Evolutionary conservation across 176 grass and related monocot species (phyloP).

Genomic region (Poa pratensis): DNA sequence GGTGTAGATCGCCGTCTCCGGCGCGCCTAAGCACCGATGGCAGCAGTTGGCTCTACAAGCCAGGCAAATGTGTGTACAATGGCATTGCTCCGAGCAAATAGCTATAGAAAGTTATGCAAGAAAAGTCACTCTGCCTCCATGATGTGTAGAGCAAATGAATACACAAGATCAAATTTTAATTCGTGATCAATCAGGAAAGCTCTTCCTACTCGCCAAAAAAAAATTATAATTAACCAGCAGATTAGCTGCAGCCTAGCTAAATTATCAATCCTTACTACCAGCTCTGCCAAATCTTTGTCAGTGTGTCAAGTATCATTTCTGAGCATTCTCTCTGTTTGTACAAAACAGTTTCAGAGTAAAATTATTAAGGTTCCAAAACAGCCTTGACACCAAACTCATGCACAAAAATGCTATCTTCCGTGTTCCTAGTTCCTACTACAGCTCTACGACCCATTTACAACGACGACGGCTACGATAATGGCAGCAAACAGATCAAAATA

Average conservation of each 20-base stretch:
- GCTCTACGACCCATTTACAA: background rate
- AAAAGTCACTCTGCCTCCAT: too few species aligned
- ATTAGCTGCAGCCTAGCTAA: too few species aligned
- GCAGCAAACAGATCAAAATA: background rate
- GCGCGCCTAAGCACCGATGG: too few species aligned
- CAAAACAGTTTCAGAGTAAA: slow-evolving; percentile 26
- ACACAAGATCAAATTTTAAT: background rate
- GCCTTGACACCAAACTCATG: background rate
- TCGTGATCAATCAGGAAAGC: background rate
- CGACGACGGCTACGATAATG: background rate
- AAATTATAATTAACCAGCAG: too few species aligned
- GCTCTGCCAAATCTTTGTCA: background rate
- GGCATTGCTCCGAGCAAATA: too few species aligned
- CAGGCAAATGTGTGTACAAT: too few species aligned
- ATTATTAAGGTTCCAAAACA: slow-evolving; percentile 39
- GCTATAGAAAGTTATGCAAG: too few species aligned
- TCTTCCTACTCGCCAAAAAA: background rate
- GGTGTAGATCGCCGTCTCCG: too few species aligned
- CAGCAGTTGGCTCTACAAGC: too few species aligned
- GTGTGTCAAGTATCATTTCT: background rate
- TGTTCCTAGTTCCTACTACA: background rate
- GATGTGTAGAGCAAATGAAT: too few species aligned
- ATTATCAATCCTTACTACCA: too few species aligned
- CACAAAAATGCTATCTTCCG: slow-evolving; percentile 13
- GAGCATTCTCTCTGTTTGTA: background rate